Base-by-base conservation (phyloP, 1,284 basidiomycete genomes). In the Cutaneotrichosporon sp. region DNA sequence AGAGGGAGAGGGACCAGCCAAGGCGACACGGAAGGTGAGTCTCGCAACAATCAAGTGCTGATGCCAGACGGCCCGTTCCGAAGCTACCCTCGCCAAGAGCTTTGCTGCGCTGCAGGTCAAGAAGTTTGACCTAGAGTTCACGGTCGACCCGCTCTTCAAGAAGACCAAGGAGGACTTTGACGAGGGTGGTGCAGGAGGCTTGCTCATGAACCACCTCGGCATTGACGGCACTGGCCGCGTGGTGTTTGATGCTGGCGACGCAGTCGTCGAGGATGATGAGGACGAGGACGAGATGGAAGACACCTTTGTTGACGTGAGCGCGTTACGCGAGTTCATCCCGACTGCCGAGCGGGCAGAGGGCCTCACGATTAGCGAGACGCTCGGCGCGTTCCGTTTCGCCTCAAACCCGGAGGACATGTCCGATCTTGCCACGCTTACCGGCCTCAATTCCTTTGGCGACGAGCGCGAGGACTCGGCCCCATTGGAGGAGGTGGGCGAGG, bases 101-200 rank as follows among this genome's bases (percentile, higher is more conserved):
- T 87, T 88, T 31, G 81, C 86, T 5, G 89, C 93, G 67, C 84
- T 99, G 36, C 87, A 89, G 71, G 90, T 88, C 81, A 97, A 98
- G 84, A 97, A 96, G 76, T 85, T 92, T 52, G 93, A 97, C 68
- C 85, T 96, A 34, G 97, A 98, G 76, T 97, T 97, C 81, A 90
- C 88, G 52, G 93, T 98, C 47, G 96, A 99, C 76, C 97, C 96
- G 2, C 83, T 99, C 34, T 99, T 99, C 84, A 91, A 89, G 81
- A 99, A 99, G 84, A 99, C 97, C 0, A 94, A 89, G 69, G 97
- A 92, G 22, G 97, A 99, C 77, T 99, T 99, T 77, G 96, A 99
- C 78, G 97, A 99, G 79, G 97, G 96, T 51, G 96, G 96, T 60
- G 96, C 96, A 0, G 90, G 92, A 67, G 96, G 96, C 9, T 79